phyloP scores from a whole-genome alignment of 2,329 filamentous ascomycete genomes.

The Calonectria multiphialidica region DNA sequence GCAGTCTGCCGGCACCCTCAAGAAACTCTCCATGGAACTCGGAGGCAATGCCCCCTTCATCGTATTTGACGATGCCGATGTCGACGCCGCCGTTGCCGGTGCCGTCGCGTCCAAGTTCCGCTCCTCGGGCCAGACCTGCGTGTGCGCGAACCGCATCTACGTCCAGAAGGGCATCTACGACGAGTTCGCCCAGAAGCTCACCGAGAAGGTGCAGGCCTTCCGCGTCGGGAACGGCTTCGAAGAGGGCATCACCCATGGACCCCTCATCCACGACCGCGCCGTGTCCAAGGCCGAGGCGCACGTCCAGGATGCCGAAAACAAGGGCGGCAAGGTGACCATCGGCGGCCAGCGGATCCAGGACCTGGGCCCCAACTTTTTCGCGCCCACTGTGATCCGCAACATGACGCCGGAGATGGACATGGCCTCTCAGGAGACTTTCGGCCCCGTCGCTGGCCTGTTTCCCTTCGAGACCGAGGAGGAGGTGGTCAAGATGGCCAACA shows the following conservation, averaged over 20 bases:
- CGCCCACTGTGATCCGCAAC: constrained; percentile 88
- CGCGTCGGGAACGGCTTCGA: constrained; percentile 82
- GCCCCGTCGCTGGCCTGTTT: constrained; percentile 91
- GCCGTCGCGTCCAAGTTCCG: constrained; percentile 93
- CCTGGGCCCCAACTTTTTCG: constrained; percentile 87
- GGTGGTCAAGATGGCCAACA: constrained; percentile 86
- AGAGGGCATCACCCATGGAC: constrained; percentile 80
- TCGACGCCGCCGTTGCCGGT: constrained; percentile 86
- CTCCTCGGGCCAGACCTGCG: constrained; percentile 94
- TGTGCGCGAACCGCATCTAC: constrained; percentile 88
- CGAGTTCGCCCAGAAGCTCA: constrained; percentile 75
- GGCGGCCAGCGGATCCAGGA: constrained; percentile 82
- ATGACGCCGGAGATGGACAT: constrained; percentile 90
- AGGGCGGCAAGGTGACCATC: constrained; percentile 80
- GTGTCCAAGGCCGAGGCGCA: constrained; percentile 83
- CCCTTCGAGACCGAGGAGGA: constrained; percentile 90
- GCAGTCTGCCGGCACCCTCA: constrained; percentile 86
- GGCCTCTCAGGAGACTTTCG: constrained; percentile 92
- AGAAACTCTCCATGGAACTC: constrained; percentile 87
- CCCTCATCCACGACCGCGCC: constrained; percentile 87
- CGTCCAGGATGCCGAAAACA: constrained; percentile 81
- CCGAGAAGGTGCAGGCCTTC: constrained; percentile 79
- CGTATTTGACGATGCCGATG: constrained; percentile 93
- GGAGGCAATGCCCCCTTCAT: constrained; percentile 97
- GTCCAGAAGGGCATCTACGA: constrained; percentile 85